Percentiles rank a stretch among this genome's conserved stretches.
Conservation (phyloP, 1,139 yeast genomes). For the Kodamaea suecica region DNA sequence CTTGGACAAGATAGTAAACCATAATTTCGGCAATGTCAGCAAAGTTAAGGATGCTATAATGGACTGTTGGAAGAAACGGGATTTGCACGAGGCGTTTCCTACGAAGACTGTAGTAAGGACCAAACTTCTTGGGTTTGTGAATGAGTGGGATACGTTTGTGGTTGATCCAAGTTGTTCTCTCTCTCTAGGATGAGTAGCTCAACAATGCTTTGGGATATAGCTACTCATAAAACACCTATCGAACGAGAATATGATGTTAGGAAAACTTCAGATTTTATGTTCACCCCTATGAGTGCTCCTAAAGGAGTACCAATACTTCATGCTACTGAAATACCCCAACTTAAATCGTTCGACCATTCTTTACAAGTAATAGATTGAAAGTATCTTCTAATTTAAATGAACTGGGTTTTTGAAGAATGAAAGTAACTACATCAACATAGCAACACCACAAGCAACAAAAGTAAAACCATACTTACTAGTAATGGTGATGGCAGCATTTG, state of each 20-base stretch:
- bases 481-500: slow-evolving; percentile 7
- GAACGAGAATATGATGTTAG: too few relatives aligned
- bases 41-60: slow-evolving; percentile 22
- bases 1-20: slow-evolving; percentile 22
- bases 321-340: too few relatives aligned
- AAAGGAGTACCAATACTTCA: too few relatives aligned
- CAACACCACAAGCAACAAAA: slow-evolving; percentile 6
- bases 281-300: too few relatives aligned
- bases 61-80: slow-evolving; percentile 29
- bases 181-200: slow-evolving; percentile 21
- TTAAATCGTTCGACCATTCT: too few relatives aligned
- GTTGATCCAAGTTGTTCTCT: slow-evolving; percentile 25
- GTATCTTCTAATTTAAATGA: too few relatives aligned
- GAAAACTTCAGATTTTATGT: too few relatives aligned
- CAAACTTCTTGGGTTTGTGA: slow-evolving; percentile 18
- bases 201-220: too few relatives aligned
- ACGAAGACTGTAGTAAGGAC: slow-evolving; percentile 9
- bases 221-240: too few relatives aligned
- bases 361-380: too few relatives aligned
- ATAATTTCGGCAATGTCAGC: slow-evolving; percentile 28
- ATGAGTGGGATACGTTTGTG: slow-evolving; percentile 33
- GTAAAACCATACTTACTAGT: slow-evolving; percentile 13
- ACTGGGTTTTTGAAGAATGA: too few relatives aligned
- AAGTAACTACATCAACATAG: slow-evolving; percentile 3
- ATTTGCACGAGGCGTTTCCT: slow-evolving; percentile 19